These are phyloP conservation scores for Aspergillus felis DNA, from an alignment of 2,329 filamentous ascomycete species.

Conservation along the genomic window DNA sequence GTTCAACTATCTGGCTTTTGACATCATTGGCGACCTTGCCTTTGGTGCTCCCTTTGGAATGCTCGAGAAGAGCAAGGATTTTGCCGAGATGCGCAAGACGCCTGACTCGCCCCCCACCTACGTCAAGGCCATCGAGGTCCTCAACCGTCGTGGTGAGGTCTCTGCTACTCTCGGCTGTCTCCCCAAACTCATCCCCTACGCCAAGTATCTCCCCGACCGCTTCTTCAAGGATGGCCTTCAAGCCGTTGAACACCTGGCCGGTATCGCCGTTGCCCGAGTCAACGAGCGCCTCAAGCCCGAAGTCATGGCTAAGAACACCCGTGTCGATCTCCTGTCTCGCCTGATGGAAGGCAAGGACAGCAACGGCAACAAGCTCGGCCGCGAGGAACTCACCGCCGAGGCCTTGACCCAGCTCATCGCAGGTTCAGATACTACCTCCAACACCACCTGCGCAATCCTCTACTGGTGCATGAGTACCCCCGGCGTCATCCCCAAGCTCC, in stretches of 20 bases:
- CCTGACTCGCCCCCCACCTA: constrained; percentile 62
- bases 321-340: constrained; percentile 75
- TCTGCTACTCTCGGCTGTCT: constrained; percentile 73
- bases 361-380: constrained; percentile 68
- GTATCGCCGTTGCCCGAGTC: constrained; percentile 82
- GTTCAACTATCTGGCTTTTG: constrained; percentile 68
- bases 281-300: constrained; percentile 67
- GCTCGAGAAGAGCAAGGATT: constrained; percentile 70
- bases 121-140: constrained; percentile 76
- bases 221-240: constrained; percentile 74
- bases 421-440: constrained; percentile 63
- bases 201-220: constrained; percentile 72
- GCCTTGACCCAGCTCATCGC: constrained; percentile 83
- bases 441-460: constrained; percentile 76
- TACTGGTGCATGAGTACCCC: constrained; percentile 71
- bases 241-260: constrained; percentile 75
- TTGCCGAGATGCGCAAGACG: constrained; percentile 66
- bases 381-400: constrained; percentile 80
- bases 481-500: constrained; percentile 67
- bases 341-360: constrained; percentile 85
- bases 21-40: constrained; percentile 59
- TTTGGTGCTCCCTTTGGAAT: constrained; percentile 80
- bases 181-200: constrained; percentile 72
- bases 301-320: constrained; percentile 55
- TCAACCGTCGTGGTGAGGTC: constrained; percentile 85